Evolutionary conservation across 805 yeast species (phyloP).

Genomic region (Candida adriatica): DNA sequence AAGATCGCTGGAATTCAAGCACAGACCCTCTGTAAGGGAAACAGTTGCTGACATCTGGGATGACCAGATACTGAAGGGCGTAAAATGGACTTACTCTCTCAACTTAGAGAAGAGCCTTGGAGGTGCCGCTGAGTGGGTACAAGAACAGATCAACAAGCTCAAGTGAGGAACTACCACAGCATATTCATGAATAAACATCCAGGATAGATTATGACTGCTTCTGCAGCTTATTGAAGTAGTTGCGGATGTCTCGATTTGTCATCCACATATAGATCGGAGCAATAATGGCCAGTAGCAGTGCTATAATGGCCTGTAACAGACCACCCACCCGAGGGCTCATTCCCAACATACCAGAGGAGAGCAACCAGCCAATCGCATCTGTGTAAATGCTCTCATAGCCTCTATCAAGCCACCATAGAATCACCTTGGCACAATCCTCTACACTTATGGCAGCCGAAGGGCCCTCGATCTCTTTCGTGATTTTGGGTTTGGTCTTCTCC

Average conservation of each 20-base stretch:
- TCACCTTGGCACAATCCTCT: constrained; percentile 54
- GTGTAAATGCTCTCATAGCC: constrained; percentile 77
- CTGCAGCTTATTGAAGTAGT: constrained; percentile 35
- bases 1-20: constrained; percentile 35
- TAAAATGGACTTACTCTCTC: constrained; percentile 55
- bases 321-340: constrained; percentile 59
- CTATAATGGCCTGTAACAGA: constrained; percentile 41
- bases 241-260: constrained; percentile 44
- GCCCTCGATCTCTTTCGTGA: constrained; percentile 82
- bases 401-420: constrained; percentile 45
- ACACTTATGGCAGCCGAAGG: constrained; percentile 65
- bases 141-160: constrained; percentile 5
- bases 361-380: constrained; percentile 78
- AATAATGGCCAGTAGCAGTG: constrained; percentile 42
- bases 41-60: constrained; percentile 78
- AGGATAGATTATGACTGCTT: not conserved
- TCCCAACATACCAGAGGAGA: constrained; percentile 63
- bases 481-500: constrained; percentile 76
- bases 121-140: constrained; percentile 8
- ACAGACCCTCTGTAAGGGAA: constrained; percentile 44
- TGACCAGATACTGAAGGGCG: constrained; percentile 56
- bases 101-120: constrained; percentile 35
- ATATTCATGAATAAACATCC: not conserved
- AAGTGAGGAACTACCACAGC: not conserved
- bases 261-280: constrained; percentile 50